Conservation (phyloP, 495 filamentous ascomycete species). For the Daldinia childiae region DNA sequence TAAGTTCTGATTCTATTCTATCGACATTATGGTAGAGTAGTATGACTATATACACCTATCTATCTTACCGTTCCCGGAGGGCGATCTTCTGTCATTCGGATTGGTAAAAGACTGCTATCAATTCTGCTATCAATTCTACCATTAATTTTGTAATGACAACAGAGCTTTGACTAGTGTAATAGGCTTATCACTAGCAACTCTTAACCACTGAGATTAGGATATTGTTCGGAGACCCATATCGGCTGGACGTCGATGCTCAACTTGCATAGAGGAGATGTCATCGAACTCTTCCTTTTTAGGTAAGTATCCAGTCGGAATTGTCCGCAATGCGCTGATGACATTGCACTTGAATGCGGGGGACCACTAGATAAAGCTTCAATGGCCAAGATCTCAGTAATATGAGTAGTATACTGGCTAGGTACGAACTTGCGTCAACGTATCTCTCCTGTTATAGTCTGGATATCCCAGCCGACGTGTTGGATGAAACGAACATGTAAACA, state of each 20-base stretch:
- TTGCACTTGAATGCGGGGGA: slow-evolving; percentile 32
- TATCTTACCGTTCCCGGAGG: slow-evolving; percentile 19
- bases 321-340: slow-evolving; percentile 29
- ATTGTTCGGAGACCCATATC: slow-evolving; percentile 31
- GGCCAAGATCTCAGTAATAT: slow-evolving; percentile 12
- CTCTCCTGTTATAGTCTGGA: slow-evolving; percentile 1
- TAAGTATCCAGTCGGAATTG: slow-evolving; percentile 32
- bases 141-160: slow-evolving; percentile 32
- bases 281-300: slow-evolving; percentile 36
- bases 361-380: slow-evolving; percentile 33
- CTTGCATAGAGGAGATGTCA: slow-evolving; percentile 44
- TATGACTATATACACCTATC: slow-evolving; percentile 12
- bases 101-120: slow-evolving; percentile 35
- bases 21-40: not conserved
- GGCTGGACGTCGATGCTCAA: slow-evolving; percentile 32
- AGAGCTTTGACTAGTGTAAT: slow-evolving; percentile 28
- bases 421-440: slow-evolving; percentile 15
- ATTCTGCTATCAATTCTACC: slow-evolving; percentile 19
- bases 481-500: not conserved
- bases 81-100: slow-evolving; percentile 10
- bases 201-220: slow-evolving; percentile 33
- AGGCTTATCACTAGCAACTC: slow-evolving; percentile 29
- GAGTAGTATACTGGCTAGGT: slow-evolving; percentile 18
- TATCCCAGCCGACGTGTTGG: not conserved
- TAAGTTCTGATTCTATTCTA: slow-evolving; percentile 1